Evolutionary conservation across 345 rosid genomes (phyloP), one percentile per base, ranked within the genome.

Genomic region (Heritiera littoralis): DNA sequence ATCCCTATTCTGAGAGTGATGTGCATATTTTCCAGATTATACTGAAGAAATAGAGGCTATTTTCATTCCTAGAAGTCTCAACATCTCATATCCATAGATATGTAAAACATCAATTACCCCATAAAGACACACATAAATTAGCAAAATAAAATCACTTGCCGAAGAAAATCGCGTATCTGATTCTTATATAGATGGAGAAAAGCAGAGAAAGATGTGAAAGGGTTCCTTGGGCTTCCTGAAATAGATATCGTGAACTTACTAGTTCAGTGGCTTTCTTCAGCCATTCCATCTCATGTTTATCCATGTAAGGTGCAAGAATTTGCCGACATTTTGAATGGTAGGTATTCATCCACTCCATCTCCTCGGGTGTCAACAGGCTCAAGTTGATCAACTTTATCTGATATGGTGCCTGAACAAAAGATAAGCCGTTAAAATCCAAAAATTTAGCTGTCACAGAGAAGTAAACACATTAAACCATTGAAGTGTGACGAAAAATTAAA

Each of bases 251-350:
- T 7, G 82, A 92, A 8, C 82, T 79, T 17, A 92, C 79, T 65
- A 95, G 91, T 79, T 92, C 94, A 0, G 99, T 94, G 55, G 99
- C 99, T 83, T 87, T 90, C 82, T 83, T 87, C 80, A 94, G 92
- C 99, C 99, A 96, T 30, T 89, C 89, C 87, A 83, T 85, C 90
- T 94, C 94, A 17, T 82, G n/a, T 72, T 87, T 87, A 76, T 89
- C 87, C 95, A 96, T 64, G 85, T 81, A 86, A 0, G 98, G 86
- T 1, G 91, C 90, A 82, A 94, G 84, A 59, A 90, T 85, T 63
- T 94, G 97, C 65, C 92, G 84, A 78, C 99, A 94, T 69, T 79
- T 88, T 20, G 84, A 84, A 85, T 94, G 98, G 86, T 97, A 97
- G 65, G 83, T 78, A 86, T 97, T 90, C 52, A 94, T 72, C 98